A percentile compares a stretch with the other conserved stretches of the same genome.
Evolutionary conservation across 202 grass and related monocot species (phyloP).

Genomic region (Schoenoplectus triqueter): DNA sequence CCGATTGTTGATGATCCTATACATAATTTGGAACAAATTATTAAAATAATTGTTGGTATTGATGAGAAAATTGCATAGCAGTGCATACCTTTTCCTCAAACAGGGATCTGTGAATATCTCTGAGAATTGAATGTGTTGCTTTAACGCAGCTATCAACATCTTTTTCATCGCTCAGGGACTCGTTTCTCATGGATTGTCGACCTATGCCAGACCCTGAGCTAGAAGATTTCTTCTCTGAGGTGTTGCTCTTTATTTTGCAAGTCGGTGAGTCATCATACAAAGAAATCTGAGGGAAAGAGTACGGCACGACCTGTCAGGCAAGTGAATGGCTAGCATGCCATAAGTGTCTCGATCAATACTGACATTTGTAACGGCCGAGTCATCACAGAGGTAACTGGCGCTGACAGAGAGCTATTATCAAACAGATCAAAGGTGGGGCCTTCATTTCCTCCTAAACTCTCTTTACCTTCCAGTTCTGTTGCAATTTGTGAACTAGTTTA

Average conservation of each 20-base stretch:
- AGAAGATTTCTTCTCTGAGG: conserved; percentile 51
- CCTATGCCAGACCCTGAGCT: conserved; percentile 39
- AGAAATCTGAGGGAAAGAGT: conserved; percentile 71
- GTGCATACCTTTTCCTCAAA: conserved; percentile 79
- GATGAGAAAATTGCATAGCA: no score
- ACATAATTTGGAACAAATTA: no score
- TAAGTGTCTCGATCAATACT: conserved; percentile 62
- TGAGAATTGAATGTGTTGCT: conserved; percentile 72
- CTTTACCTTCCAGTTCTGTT: conserved; percentile 98
- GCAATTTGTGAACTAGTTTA: conserved; percentile 57
- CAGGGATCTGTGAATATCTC: conserved; percentile 73
- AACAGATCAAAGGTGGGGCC: conserved; percentile 79
- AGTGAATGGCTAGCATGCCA: conserved; percentile 78
- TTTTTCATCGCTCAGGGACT: conserved; percentile 42
- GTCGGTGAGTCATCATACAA: conserved; percentile 29
- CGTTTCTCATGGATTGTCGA: conserved; percentile 42
- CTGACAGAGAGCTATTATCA: conserved; percentile 59
- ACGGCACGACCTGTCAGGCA: conserved; percentile 59
- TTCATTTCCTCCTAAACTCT: conserved; percentile 57
- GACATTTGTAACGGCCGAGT: conserved; percentile 48
- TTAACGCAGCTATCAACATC: conserved; percentile 61
- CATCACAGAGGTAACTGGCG: conserved; percentile 44
- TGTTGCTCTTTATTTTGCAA: conserved; percentile 31
- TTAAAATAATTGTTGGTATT: no score
- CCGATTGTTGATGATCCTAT: no score